These are phyloP conservation scores for Corynascus novoguineensis DNA, from an alignment of 495 filamentous ascomycete species.

Conservation along the genomic window DNA sequence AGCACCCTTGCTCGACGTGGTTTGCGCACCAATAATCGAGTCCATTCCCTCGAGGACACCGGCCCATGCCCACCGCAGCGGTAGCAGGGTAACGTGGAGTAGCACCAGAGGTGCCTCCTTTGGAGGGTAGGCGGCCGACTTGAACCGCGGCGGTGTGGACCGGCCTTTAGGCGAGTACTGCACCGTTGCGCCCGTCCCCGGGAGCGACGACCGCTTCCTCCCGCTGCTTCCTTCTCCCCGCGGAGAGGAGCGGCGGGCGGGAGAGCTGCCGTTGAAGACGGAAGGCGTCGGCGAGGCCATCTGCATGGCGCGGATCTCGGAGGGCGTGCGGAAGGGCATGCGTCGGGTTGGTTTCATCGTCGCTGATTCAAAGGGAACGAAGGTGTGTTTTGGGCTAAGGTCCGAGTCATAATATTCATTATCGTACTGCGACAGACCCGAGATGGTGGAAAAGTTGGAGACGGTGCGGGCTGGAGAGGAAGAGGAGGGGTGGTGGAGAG, in stretches of 20 bases:
- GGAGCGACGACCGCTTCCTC: no score
- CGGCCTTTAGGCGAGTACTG: slow-evolving; percentile 57
- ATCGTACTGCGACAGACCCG: slow-evolving; percentile 42
- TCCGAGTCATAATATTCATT: no score
- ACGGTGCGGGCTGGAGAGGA: slow-evolving; percentile 18
- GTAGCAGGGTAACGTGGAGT: slow-evolving; percentile 78
- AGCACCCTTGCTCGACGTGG: not conserved
- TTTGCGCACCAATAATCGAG: slow-evolving; percentile 11
- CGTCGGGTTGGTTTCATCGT: slow-evolving; percentile 28
- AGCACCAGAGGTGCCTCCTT: slow-evolving; percentile 68
- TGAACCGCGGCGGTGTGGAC: slow-evolving; percentile 48
- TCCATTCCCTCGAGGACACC: slow-evolving; percentile 45
- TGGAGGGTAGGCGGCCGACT: slow-evolving; percentile 28
- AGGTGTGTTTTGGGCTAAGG: slow-evolving; percentile 14
- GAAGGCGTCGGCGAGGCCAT: slow-evolving; percentile 61
- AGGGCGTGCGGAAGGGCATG: slow-evolving; percentile 54
- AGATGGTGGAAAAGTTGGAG: slow-evolving; percentile 36
- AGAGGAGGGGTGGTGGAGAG: not conserved
- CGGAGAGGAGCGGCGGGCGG: slow-evolving; percentile 36
- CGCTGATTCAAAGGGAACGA: slow-evolving; percentile 34
- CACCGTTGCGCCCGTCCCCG: slow-evolving; percentile 39
- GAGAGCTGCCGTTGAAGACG: slow-evolving; percentile 39
- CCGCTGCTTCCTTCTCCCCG: no score
- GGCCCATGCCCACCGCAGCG: slow-evolving; percentile 64
- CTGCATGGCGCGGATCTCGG: slow-evolving; percentile 71